phyloP scores from a whole-genome alignment of 1,139 yeast genomes.

The Candida sanyaensis region DNA sequence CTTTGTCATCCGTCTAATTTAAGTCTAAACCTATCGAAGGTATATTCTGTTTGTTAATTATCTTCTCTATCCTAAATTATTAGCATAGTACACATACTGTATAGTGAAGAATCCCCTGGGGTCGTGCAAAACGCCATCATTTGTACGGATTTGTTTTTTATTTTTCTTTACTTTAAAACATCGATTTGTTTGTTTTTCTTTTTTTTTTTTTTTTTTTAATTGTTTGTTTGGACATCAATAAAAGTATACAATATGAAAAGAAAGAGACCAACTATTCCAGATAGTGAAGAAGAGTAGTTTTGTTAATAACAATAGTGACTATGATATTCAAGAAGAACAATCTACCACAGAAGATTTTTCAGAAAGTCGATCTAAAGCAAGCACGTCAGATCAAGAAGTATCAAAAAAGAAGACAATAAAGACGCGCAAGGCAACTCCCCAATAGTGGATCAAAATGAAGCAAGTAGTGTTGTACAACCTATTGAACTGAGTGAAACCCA shows the following conservation, averaged over 20 bases:
- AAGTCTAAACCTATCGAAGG: too few relatives aligned
- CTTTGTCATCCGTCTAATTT: too few relatives aligned
- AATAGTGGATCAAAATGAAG: neutral
- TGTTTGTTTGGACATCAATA: neutral
- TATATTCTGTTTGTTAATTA: too few relatives aligned
- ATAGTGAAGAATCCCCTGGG: neutral
- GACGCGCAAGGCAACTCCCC: neutral
- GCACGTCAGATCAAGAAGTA: neutral
- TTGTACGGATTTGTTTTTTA: conserved; percentile 1
- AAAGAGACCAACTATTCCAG: conserved; percentile 19
- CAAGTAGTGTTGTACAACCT: neutral
- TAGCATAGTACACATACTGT: too few relatives aligned
- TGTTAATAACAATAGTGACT: conserved; percentile 47
- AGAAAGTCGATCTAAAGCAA: neutral
- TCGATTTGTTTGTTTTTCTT: neutral
- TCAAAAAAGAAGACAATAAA: neutral
- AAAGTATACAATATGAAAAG: conserved; percentile 15
- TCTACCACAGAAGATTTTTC: neutral
- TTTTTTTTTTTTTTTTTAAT: neutral
- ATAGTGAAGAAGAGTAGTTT: conserved; percentile 29
- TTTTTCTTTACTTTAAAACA: neutral
- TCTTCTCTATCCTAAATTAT: too few relatives aligned
- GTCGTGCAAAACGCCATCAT: conserved; percentile 13
- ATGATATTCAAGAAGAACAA: conserved; percentile 10
- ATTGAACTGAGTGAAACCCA: conserved; percentile 7